Percentiles rank a stretch among this genome's conserved stretches.
Evolutionary conservation across 139 green algal genomes (phyloP).

Genomic region (Nannochloris sp.): DNA sequence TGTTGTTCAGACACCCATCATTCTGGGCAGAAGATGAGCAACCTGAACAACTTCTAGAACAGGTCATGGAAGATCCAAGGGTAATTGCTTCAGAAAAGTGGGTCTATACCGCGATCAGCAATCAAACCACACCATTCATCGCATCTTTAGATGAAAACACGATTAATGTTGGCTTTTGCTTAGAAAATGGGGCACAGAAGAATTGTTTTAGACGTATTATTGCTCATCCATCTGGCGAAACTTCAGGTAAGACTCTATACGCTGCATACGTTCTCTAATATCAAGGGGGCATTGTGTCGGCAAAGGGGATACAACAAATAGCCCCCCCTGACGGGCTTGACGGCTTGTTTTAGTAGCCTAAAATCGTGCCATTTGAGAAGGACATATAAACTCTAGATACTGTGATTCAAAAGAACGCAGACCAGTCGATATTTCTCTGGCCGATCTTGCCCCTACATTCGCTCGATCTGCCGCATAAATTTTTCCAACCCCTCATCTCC

Average conservation of each 20-base stretch:
- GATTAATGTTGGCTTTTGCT: not conserved
- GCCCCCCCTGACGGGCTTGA: too few relatives aligned
- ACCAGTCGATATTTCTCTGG: too few relatives aligned
- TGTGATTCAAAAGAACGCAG: too few relatives aligned
- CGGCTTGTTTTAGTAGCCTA: too few relatives aligned
- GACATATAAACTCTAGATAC: too few relatives aligned
- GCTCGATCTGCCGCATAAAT: not conserved
- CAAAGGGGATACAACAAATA: too few relatives aligned
- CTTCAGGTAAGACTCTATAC: not conserved
- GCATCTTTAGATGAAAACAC: conserved; percentile 13
- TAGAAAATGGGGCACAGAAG: not conserved
- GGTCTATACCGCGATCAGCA: not conserved
- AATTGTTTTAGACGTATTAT: not conserved
- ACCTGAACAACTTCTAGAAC: not conserved
- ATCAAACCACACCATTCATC: conserved; percentile 18
- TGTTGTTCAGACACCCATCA: not conserved
- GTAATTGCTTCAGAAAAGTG: not conserved
- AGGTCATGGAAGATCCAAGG: not conserved
- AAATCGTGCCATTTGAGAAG: too few relatives aligned
- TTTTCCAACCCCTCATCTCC: not conserved
- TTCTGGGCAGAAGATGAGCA: not conserved
- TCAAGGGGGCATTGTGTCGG: too few relatives aligned
- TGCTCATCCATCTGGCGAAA: not conserved
- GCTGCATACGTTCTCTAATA: too few relatives aligned
- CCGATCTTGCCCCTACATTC: not conserved